phyloP scores from a whole-genome alignment of 208 protist species.

The Wallacemonas sp. region DNA sequence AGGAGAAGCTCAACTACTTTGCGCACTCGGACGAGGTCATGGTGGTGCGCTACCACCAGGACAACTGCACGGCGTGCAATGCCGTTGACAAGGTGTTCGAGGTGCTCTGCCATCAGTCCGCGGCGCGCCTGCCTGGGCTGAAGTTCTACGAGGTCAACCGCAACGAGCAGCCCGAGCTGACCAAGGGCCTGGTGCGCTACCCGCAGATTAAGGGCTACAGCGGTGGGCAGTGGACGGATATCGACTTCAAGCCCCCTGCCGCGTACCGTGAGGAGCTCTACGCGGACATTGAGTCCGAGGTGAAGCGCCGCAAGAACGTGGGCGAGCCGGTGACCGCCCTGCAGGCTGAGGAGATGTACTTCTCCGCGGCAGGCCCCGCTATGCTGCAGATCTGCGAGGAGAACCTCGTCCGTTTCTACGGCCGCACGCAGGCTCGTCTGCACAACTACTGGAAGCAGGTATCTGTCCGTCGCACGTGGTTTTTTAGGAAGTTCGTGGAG shows the following conservation, averaged over 20 bases:
- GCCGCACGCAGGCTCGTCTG: conserved; percentile 73
- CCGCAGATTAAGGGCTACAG: conserved; percentile 87
- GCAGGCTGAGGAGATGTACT: conserved; percentile 91
- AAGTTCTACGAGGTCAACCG: conserved; percentile 82
- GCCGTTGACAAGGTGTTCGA: conserved; percentile 81
- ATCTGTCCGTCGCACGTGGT: conserved; percentile 76
- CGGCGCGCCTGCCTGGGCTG: conserved; percentile 45
- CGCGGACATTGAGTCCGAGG: conserved; percentile 59
- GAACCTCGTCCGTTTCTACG: conserved; percentile 68
- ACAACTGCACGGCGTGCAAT: conserved; percentile 86
- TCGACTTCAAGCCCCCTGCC: conserved; percentile 83
- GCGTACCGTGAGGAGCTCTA: conserved; percentile 78
- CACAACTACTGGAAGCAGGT: conserved; percentile 91
- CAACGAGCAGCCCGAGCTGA: conserved; percentile 61
- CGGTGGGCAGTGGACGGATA: conserved; percentile 78
- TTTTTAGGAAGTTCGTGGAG: conserved; percentile 77
- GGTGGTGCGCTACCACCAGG: conserved; percentile 84
- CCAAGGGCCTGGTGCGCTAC: conserved; percentile 73
- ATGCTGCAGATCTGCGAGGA: conserved; percentile 81
- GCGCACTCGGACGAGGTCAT: conserved; percentile 72
- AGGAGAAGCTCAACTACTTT: conserved; percentile 80
- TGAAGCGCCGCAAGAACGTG: conserved; percentile 43
- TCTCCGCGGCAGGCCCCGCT: conserved; percentile 66
- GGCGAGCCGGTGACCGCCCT: conserved; percentile 74
- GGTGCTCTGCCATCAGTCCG: conserved; percentile 74